These are phyloP conservation scores for Monilinia vaccinii-corymbosi DNA, from an alignment of 2,329 filamentous ascomycete genomes.

Conservation along the genomic window DNA sequence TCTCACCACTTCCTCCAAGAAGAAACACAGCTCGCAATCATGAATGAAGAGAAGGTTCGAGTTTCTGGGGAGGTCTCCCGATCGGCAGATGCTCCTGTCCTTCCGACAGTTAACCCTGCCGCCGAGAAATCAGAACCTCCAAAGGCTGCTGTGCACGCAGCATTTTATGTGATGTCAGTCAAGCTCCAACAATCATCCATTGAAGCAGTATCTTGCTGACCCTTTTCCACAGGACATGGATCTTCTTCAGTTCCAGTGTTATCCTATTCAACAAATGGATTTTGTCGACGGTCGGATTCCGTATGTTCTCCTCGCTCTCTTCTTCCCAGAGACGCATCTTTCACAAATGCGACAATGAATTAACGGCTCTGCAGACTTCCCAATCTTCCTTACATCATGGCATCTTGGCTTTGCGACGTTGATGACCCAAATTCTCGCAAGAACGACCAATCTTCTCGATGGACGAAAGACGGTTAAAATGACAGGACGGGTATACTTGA, in stretches of 20 bases:
- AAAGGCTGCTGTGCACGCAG: slow-evolving; percentile 40
- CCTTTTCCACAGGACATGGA: slow-evolving; percentile 62
- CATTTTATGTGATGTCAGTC: slow-evolving; percentile 66
- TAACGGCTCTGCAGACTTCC: slow-evolving; percentile 44
- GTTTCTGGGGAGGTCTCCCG: slow-evolving; percentile 68
- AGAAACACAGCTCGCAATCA: slow-evolving; percentile 31
- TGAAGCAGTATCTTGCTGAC: slow-evolving; percentile 12
- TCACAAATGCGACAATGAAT: slow-evolving; percentile 11
- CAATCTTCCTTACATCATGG: slow-evolving; percentile 88
- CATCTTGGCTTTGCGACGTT: slow-evolving; percentile 87
- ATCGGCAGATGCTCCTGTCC: slow-evolving; percentile 46
- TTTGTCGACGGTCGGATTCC: slow-evolving; percentile 74
- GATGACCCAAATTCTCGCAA: slow-evolving; percentile 88
- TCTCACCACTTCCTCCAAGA: not conserved
- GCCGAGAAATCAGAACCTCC: slow-evolving; percentile 57
- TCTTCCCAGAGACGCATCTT: not conserved
- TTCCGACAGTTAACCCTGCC: slow-evolving; percentile 67
- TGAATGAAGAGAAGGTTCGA: slow-evolving; percentile 75
- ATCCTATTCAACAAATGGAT: slow-evolving; percentile 99
- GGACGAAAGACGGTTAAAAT: slow-evolving; percentile 95
- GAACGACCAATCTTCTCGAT: slow-evolving; percentile 82
- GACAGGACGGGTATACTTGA: slow-evolving; percentile 86
- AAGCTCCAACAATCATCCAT: not conserved
- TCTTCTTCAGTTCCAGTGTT: slow-evolving; percentile 81
- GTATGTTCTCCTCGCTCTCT: slow-evolving; percentile 40